Base-by-base conservation (phyloP, 164 flowering plant genomes). In the Warburgia ugandensis region DNA sequence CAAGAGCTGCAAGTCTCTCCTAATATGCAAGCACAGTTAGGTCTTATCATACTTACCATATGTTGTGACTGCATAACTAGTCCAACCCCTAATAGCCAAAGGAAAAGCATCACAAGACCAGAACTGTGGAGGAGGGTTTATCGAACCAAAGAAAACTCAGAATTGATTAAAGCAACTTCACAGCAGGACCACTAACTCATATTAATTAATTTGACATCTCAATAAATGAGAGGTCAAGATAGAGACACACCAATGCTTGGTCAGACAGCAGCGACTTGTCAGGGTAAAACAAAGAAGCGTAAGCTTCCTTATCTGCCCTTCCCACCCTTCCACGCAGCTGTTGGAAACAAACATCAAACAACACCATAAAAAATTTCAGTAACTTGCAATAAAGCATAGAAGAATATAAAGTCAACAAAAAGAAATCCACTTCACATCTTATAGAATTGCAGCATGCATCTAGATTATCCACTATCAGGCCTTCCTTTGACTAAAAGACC, bases 261-360 rank as follows among this genome's bases (percentile, higher is more conserved):
- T 78, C 83, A 64, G 96, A 68, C 9, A 92, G 74, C 58, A 76
- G 60, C 13, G 85, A 72, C 62, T 80, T 85, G 44, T 80, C 86
- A 42, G 94, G 91, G 70, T 85, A 92, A 70, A 85, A 87, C 59
- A 92, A 73, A 67, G 75, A 49, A 22, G 96, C 98, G 77, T 77
- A 72, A 61, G 98, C 98, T 77, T 92, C 98, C 73, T 83, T 92
- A 68, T 92, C 96, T 45, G 94, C 84, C 11, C 98, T 76, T 5
- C 98, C 96, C 40, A 87, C 98, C 54, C 96, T 80, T 73, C 98
- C 96, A 59, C 96, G 94, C 72, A 87, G 62, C 98, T 87, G 58
- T 51, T 27, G 23, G 32, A 54, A 7, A 36, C 33, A 56, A 44
- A 41, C 14, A 52, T 40, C 49, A 58, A 42, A 48, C 27, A 27